Base-by-base conservation (phyloP, 768 basidiomycete species). In the Pleurotus ostreatus region DNA sequence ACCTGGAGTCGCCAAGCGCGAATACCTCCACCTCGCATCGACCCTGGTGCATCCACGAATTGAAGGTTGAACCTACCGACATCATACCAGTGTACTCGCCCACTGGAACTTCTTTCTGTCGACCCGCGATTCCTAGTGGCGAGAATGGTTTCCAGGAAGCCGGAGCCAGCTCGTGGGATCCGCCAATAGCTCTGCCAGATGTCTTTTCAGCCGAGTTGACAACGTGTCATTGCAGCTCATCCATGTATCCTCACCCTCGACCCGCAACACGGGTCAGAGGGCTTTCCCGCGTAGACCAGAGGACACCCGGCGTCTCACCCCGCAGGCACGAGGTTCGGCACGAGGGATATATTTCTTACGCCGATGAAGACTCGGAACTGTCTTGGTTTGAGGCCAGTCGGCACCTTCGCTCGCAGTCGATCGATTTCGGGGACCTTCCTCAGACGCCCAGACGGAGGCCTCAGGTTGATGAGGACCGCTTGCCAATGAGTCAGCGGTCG, bases 281-380 rank as follows among this genome's bases (percentile, higher is more conserved):
- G 13, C 5, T 37, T 2, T 34, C 34, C 15, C 34, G 3, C 26
- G 25, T n/a, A 34, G 15, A 13, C n/a, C 49, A 4, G 26, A 20
- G 13, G 15, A n/a, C 23, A 18, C n/a, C 26, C 12, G 0, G 11
- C 30, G 4, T 11, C 8, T 34, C 30, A 34, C 22, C 18, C 51
- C 12, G 15, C 51, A 39, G 41, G 38, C 3, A 23, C 7, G 6
- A 37, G 22, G 39, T 53, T 13, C 51, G 51, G 2, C 25, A 13
- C 25, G 38, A 53, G 41, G 51, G 51, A 12, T 53, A 22, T 8
- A 53, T 53, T 22, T 53, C 51, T 6, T 23, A n/a, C 1, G 39
- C 41, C n/a, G 51, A 53, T 13, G 51, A 53, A 53, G 51, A 53
- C 18, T 34, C 51, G 2, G 51, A 53, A n/a, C 11, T 53, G 8